Conservation (phyloP, 805 yeast species). For the Hermanozyma aechmeae region DNA sequence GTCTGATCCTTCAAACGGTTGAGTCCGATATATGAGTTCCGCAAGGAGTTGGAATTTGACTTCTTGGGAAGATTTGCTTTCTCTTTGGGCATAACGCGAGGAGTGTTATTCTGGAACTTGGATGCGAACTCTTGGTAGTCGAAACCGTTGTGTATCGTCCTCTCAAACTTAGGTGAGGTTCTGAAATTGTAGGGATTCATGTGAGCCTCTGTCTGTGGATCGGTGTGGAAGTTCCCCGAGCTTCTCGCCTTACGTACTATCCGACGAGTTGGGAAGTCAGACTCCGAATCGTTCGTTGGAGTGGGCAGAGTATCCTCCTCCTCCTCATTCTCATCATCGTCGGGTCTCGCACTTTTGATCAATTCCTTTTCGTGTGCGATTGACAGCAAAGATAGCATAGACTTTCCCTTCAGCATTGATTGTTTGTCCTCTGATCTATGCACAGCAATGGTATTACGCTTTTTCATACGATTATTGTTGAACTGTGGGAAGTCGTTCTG, state of each 20-base stretch:
- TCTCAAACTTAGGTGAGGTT: conserved; percentile 5
- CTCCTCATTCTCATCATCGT: too few relatives aligned
- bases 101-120: conserved; percentile 3
- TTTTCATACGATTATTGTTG: too few relatives aligned
- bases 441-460: too few relatives aligned
- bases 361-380: too few relatives aligned
- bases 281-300: too few relatives aligned
- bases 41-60: conserved; percentile 17
- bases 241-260: conserved; percentile 26
- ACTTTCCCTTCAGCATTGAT: too few relatives aligned
- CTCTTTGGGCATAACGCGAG: conserved; percentile 7
- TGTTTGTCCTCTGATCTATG: too few relatives aligned
- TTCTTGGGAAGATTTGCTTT: conserved; percentile 27
- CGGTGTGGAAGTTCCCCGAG: conserved; percentile 19
- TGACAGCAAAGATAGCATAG: too few relatives aligned
- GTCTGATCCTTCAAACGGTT: conserved; percentile 24
- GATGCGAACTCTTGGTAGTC: conserved; percentile 4
- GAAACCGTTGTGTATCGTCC: conserved; percentile 1
- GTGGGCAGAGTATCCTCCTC: too few relatives aligned
- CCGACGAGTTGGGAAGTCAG: too few relatives aligned
- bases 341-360: too few relatives aligned
- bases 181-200: conserved; percentile 1
- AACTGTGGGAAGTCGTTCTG: too few relatives aligned
- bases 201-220: background rate
- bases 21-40: conserved; percentile 30